Evolutionary conservation across 108 stramenopile genomes (phyloP), one percentile per base, ranked within the genome.

Genomic region (Nitzschia putrida): DNA sequence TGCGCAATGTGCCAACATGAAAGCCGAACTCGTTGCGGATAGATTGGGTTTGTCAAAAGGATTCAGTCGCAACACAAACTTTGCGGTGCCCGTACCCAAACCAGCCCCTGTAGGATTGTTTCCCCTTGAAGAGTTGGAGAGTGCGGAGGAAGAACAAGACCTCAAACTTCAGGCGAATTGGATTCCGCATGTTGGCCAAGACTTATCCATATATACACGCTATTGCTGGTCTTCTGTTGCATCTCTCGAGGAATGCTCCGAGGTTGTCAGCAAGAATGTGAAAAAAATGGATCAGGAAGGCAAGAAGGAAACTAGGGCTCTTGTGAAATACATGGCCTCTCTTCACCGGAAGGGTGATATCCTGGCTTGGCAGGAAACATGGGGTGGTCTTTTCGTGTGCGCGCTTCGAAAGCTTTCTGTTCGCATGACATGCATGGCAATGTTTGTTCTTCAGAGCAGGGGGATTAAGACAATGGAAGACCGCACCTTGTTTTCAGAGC

Each of bases 361-460:
- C 25, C 68, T 78, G 26, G 63, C 56, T 20, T 92, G 90, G 89
- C 88, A 85, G 57, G 78, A 89, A 22, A 77, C 83, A n/a, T 94
- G 93, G 89, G 93, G 89, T 50, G 89, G 90, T 5, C 76, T 94
- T 50, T 91, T 91, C 56, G 85, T 95, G 12, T 64, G 59, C 5
- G 85, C 94, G 9, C 69, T 91, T 12, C 66, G 82, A 58, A 80
- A 55, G 57, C 79, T 95, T 59, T 71, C 85, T 41, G 21, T 78
- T 38, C 74, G 84, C 23, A 81, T 84, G 16, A 53, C 71, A 26
- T 68, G 56, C 11, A 42, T 80, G 24, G 83, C 89, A 16, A 66
- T 91, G 9, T 80, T 64, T 34, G 67, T 89, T 57, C 83, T 78
- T 26, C 72, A 80, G 59, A 71, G 34, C 39, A 83, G 66, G 68